phyloP scores from a whole-genome alignment of 2,329 filamentous ascomycete species.

The Pseudopyricularia javanii region DNA sequence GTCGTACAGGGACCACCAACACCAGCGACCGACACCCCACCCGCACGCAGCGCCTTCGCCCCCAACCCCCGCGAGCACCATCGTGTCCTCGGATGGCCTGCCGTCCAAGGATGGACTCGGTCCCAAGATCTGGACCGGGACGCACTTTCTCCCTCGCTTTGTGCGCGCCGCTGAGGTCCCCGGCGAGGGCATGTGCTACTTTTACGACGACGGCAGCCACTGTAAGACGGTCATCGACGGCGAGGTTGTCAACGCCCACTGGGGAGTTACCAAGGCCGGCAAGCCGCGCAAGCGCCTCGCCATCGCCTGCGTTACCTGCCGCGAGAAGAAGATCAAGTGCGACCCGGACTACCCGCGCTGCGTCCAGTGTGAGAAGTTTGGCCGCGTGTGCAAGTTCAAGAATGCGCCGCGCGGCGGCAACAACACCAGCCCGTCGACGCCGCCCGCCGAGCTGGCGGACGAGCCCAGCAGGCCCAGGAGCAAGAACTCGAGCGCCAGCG shows the following conservation, averaged over 20 bases:
- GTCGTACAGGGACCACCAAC: slow-evolving; percentile 3
- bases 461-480: slow-evolving; percentile 28
- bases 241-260: slow-evolving; percentile 77
- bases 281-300: slow-evolving; percentile 85
- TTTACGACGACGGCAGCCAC: slow-evolving; percentile 75
- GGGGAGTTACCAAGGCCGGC: slow-evolving; percentile 88
- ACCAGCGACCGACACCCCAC: slow-evolving; percentile 2
- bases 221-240: slow-evolving; percentile 78
- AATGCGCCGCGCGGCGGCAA: slow-evolving; percentile 58
- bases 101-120: slow-evolving; percentile 48
- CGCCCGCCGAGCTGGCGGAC: slow-evolving; percentile 30
- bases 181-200: slow-evolving; percentile 71
- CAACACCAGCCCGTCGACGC: slow-evolving; percentile 41
- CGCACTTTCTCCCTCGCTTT: slow-evolving; percentile 54
- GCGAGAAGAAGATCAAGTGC: slow-evolving; percentile 97
- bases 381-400: slow-evolving; percentile 72
- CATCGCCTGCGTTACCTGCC: slow-evolving; percentile 84
- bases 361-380: slow-evolving; percentile 85
- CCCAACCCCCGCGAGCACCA: slow-evolving; percentile 15
- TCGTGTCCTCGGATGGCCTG: slow-evolving; percentile 30
- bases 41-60: slow-evolving; percentile 15
- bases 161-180: slow-evolving; percentile 54
- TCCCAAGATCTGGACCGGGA: slow-evolving; percentile 59
- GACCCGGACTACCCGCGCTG: slow-evolving; percentile 81
- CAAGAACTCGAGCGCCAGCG: slow-evolving; percentile 32